Conservation (phyloP, 2,329 filamentous ascomycete genomes). For the Fusarium pseudonygamai region DNA sequence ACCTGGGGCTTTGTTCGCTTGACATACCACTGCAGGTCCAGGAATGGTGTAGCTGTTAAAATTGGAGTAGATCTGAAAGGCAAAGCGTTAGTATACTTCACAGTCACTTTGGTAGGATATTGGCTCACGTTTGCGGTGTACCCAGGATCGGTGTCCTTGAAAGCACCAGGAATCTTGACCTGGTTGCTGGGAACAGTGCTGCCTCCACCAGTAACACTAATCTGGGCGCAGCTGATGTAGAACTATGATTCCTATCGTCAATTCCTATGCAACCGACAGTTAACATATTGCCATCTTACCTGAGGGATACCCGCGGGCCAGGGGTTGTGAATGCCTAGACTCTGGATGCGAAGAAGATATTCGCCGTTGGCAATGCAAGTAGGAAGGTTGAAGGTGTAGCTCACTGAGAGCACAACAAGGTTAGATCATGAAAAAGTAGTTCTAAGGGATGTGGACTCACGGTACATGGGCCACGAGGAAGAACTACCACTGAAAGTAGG, state of each 20-base stretch:
- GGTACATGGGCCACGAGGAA: neutral
- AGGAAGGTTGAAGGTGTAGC: slow-evolving; percentile 1
- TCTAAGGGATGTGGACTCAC: neutral
- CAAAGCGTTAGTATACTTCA: neutral
- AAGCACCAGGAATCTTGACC: slow-evolving; percentile 11
- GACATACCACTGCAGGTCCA: slow-evolving; percentile 10
- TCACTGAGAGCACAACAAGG: neutral
- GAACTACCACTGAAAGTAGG: neutral
- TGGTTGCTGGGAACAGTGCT: slow-evolving; percentile 5
- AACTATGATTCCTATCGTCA: neutral
- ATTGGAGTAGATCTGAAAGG: slow-evolving; percentile 6
- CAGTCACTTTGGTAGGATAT: rapidly evolving
- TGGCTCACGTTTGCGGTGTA: neutral
- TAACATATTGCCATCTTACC: rapidly evolving
- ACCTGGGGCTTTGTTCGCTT: no score
- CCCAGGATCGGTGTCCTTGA: neutral
- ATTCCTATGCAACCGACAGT: rapidly evolving
- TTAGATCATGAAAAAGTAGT: neutral
- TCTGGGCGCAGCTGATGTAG: slow-evolving; percentile 14
- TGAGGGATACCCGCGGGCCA: slow-evolving; percentile 5
- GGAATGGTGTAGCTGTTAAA: slow-evolving; percentile 8
- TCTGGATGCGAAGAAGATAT: slow-evolving; percentile 7
- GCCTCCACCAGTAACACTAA: neutral
- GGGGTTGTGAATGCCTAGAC: slow-evolving; percentile 7
- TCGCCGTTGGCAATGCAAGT: slow-evolving; percentile 4